Evolutionary conservation across 257 asterid genomes (phyloP).

Genomic region (Fraxinus excelsior): DNA sequence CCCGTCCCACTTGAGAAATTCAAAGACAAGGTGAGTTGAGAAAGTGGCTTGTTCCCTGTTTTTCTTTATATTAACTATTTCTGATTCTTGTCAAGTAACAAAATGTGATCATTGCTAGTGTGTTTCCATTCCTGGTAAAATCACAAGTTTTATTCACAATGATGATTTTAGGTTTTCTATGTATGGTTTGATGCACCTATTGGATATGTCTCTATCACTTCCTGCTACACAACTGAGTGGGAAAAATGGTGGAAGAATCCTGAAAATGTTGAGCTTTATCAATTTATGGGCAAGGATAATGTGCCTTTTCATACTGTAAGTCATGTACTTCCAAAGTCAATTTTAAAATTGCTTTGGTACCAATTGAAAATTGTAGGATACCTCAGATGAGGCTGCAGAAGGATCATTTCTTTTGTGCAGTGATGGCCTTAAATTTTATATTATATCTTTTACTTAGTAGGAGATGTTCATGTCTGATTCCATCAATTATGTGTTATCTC

Average conservation of each 20-base stretch:
- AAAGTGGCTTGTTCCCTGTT: neutral
- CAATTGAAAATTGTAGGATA: neutral
- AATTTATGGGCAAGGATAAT: constrained; percentile 39
- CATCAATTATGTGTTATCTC: no score
- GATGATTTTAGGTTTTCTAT: constrained; percentile 74
- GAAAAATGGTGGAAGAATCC: no score
- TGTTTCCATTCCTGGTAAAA: neutral
- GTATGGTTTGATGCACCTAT: constrained; percentile 99
- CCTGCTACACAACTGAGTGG: no score
- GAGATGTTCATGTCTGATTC: no score
- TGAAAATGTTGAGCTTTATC: no score
- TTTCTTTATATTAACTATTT: constrained; percentile 13
- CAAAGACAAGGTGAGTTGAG: constrained; percentile 22
- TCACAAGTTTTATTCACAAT: constrained; percentile 21
- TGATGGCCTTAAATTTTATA: neutral
- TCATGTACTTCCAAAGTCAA: constrained; percentile 13
- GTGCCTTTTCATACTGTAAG: constrained; percentile 97
- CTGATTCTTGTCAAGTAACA: constrained; percentile 2
- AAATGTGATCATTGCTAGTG: constrained; percentile 5
- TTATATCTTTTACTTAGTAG: neutral
- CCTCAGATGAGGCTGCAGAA: no score
- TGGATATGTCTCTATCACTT: constrained; percentile 46
- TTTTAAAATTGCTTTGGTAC: neutral
- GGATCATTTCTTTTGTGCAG: no score
- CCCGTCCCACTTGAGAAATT: neutral